Evolutionary conservation across 2,329 filamentous ascomycete genomes (phyloP).

Genomic region (Cladophialophora chaetospira): DNA sequence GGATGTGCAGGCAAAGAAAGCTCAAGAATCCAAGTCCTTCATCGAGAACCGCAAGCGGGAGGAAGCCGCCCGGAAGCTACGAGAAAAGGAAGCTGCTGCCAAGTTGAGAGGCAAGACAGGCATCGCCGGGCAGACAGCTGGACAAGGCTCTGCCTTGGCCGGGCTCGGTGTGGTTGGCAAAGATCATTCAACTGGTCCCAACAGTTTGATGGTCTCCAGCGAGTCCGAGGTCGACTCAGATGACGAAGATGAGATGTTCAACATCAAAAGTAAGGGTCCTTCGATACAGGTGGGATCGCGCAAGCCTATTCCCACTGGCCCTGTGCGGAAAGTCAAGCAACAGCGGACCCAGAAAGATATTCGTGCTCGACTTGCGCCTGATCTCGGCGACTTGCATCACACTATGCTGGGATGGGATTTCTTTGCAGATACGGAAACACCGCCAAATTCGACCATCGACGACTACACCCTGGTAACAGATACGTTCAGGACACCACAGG

Average conservation of each 20-base stretch:
- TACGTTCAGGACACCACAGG: conserved; percentile 71
- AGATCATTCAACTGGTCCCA: conserved; percentile 67
- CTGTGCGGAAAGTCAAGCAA: conserved; percentile 81
- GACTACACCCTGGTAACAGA: conserved; percentile 76
- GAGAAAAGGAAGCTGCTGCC: conserved; percentile 72
- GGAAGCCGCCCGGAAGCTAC: conserved; percentile 71
- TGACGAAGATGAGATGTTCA: conserved; percentile 70
- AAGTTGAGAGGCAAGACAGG: conserved; percentile 61
- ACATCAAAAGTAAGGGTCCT: conserved; percentile 47
- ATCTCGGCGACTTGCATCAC: conserved; percentile 80
- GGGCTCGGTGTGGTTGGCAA: conserved; percentile 74
- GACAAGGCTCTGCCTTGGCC: conserved; percentile 76
- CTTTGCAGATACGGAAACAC: conserved; percentile 84
- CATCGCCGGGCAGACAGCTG: conserved; percentile 59
- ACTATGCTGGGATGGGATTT: conserved; percentile 93
- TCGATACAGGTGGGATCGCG: conserved; percentile 48
- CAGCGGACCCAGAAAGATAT: conserved; percentile 87
- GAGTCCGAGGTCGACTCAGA: conserved; percentile 74
- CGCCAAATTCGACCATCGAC: conserved; percentile 69
- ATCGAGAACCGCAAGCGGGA: conserved; percentile 74
- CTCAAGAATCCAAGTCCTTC: conserved; percentile 57
- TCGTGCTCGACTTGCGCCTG: conserved; percentile 85
- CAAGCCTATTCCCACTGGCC: conserved; percentile 53
- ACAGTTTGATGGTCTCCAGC: conserved; percentile 83
- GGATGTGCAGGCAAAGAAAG: conserved; percentile 28